Evolutionary conservation across 1,284 basidiomycete species (phyloP).

Genomic region (Rhodotorula sp.): DNA sequence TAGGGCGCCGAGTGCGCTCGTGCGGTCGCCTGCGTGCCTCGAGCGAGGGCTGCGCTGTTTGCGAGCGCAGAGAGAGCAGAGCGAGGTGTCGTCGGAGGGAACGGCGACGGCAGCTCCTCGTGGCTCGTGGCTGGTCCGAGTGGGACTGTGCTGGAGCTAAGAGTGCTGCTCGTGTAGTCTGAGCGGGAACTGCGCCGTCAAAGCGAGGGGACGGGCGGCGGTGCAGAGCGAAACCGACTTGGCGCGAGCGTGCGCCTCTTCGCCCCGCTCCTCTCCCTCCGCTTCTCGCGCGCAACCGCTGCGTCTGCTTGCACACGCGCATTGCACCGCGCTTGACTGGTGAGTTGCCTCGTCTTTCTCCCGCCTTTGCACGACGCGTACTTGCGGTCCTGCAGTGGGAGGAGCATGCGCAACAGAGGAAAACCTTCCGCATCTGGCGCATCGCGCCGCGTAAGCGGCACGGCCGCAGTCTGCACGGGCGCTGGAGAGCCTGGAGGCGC

Average conservation of each 20-base stretch:
- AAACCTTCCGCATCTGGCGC: neutral
- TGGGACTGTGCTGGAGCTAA: too few relatives aligned
- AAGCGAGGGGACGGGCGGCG: neutral
- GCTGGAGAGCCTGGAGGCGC: too few relatives aligned
- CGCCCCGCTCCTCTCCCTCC: neutral
- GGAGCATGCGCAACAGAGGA: neutral
- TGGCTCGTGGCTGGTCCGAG: too few relatives aligned
- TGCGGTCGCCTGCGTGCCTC: too few relatives aligned
- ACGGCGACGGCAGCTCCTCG: too few relatives aligned
- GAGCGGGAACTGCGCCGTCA: neutral
- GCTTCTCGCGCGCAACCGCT: neutral
- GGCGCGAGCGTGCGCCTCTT: neutral
- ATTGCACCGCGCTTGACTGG: neutral
- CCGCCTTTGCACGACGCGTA: neutral
- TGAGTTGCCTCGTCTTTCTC: neutral
- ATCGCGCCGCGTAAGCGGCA: too few relatives aligned
- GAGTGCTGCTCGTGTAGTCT: too few relatives aligned
- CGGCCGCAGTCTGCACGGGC: too few relatives aligned
- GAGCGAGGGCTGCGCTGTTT: too few relatives aligned
- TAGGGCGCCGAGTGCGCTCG: too few relatives aligned
- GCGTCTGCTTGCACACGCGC: neutral
- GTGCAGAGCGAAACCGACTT: neutral
- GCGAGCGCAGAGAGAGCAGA: too few relatives aligned
- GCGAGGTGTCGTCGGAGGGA: too few relatives aligned
- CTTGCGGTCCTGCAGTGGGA: neutral